Evolutionary conservation across 2,329 filamentous ascomycete genomes (phyloP), one percentile per base, ranked within the genome.

Genomic region (Pseudogymnoascus sp.): DNA sequence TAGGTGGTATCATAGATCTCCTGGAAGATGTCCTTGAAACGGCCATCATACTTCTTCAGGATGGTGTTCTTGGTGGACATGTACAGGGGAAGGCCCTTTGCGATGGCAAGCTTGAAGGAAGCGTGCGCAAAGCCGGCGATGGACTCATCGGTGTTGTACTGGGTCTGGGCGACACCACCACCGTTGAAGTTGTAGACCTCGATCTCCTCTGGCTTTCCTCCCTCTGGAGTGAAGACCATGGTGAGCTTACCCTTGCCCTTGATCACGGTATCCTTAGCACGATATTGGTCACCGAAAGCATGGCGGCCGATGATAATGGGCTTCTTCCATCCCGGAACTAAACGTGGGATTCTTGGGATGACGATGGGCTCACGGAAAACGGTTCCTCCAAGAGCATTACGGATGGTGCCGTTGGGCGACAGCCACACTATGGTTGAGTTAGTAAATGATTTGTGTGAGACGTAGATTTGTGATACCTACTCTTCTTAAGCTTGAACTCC

Each of bases 11-110:
- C 91, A 80, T 93, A 99, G 73, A 98, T 86, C 75, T 96, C 90
- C 84, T 99, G 90, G 87, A 99, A 99, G 78, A 98, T 96, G 75
- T 99, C 95, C 88, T 98, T 98, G 86, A 99, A 99, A 73, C 90
- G 86, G 62, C 95, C 95, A 75, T 99, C 95, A 80, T 99, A 99
- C 79, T 93, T 93, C 85, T 99, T 99, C 71, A 99, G 82, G 73
- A 99, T 99, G 71, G 95, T 99, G 85, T 98, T 98, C 89, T 99
- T 99, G 79, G 95, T 99, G 85, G 92, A 96, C 93, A 98, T 96
- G 83, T 98, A 99, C 73, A 99, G 83, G n/a, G 95, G 95, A 70
- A 96, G 82, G 68, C 82, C 82, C 85, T 96, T 95, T 78, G 86
- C 83, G 54, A 98, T 80, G 36, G 95, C 93, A 70, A 97, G 86